Base-by-base conservation (phyloP, 2,329 filamentous ascomycete species). In the Ascochyta koolunga region DNA sequence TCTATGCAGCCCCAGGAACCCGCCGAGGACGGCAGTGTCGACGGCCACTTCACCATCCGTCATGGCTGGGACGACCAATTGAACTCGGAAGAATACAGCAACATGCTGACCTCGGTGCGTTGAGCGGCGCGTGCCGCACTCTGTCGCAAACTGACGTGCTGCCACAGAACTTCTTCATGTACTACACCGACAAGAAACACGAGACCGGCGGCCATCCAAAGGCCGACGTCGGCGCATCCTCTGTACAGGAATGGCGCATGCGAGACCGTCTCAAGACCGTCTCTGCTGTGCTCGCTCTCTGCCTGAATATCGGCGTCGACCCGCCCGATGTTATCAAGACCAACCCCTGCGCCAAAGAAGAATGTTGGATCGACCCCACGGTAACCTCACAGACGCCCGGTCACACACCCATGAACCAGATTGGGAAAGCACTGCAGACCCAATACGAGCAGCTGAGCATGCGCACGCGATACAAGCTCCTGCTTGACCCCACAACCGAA, bases 311-410 rank as follows among this genome's bases (percentile, higher is more conserved):
- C 42, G 95, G 95, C 43, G 95, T 99, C 37, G 95, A 99, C 71
- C 95, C 95, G 13, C 95, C 95, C 1, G 95, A 99, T 76, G 93
- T 97, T 70, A 86, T 98, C 71, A 96, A 96, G 79, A 98, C 95
- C 15, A 93, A 86, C 56, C 95, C 95, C 2, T 93, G 91, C 46
- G 92, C 95, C 9, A 96, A 95, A 69, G 82, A 98, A 44, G 95
- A 99, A 79, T 96, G 93, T 59, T 99, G 95, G 95, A 90, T 95
- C 48, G 95, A 99, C 73, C 93, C 95, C 1, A 91, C 91, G 7
- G 83, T 87, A 1, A 88, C 89, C 1, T 89, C 89, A 0, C 86
- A 89, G 47, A 77, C 77, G 1, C 87, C 90, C 5, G 82, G 84
- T 35, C 85, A 85, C 55, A 96, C 96, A 66, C 89, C 91, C 4